A percentile compares a stretch with the other conserved stretches of the same genome.
phyloP scores from a whole-genome alignment of 1,284 basidiomycete species.

The Grifola frondosa region DNA sequence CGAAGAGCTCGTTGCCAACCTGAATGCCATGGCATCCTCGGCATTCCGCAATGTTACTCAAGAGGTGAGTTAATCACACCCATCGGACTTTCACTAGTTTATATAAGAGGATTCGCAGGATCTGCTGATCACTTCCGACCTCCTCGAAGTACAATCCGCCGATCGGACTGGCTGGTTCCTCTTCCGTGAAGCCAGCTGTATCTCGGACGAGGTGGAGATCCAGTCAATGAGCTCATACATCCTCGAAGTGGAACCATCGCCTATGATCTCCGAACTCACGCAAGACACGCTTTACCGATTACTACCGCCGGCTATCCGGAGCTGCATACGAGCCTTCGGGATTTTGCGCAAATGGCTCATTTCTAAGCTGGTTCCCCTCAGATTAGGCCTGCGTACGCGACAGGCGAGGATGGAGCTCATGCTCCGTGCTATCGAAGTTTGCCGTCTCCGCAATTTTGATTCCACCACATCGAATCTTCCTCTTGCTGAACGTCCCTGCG shows the following conservation, averaged over 20 bases:
- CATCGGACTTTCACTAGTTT: slow-evolving; percentile 24
- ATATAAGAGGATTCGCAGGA: slow-evolving; percentile 42
- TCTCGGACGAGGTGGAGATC: slow-evolving; percentile 66
- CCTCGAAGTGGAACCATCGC: slow-evolving; percentile 67
- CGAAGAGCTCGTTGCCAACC: slow-evolving; percentile 67
- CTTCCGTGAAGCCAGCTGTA: slow-evolving; percentile 47
- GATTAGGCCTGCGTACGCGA: slow-evolving; percentile 59
- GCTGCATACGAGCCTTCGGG: slow-evolving; percentile 69
- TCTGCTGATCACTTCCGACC: slow-evolving; percentile 68
- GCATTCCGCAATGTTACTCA: slow-evolving; percentile 72
- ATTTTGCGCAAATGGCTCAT: slow-evolving; percentile 78
- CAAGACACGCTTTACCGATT: slow-evolving; percentile 71
- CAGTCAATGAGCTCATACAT: slow-evolving; percentile 74
- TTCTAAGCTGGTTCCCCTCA: slow-evolving; percentile 60
- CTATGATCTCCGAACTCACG: slow-evolving; percentile 63
- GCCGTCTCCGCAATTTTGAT: slow-evolving; percentile 58
- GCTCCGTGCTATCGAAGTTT: slow-evolving; percentile 68
- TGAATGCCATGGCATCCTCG: slow-evolving; percentile 73
- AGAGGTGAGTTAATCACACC: slow-evolving; percentile 49
- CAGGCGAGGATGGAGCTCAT: slow-evolving; percentile 71
- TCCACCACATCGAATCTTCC: slow-evolving; percentile 29
- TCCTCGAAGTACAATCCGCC: slow-evolving; percentile 75
- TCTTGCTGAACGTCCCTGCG: slow-evolving; percentile 51
- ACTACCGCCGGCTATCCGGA: slow-evolving; percentile 69
- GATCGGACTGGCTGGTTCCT: slow-evolving; percentile 79